phyloP scores from a whole-genome alignment of 441 rosid genomes.

The Syzygium syzygioides region DNA sequence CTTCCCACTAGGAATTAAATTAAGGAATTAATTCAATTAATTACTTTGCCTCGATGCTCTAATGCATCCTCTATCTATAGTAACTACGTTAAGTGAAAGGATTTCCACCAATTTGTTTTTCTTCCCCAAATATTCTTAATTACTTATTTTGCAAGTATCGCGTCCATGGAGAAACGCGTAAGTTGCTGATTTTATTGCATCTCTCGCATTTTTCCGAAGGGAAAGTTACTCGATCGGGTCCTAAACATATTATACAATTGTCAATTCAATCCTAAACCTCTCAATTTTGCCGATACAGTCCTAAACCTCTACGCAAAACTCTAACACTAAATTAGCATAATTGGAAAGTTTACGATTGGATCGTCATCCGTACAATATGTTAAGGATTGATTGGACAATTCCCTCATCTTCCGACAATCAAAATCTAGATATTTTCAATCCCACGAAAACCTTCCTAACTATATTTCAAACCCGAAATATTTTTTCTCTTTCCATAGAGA shows the following conservation, averaged over 20 bases:
- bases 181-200: neutral
- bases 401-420: neutral
- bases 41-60: neutral
- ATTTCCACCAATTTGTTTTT: neutral
- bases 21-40: neutral
- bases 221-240: neutral
- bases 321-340: neutral
- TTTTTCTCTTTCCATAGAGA: too few species aligned
- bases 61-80: neutral
- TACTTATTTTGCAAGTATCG: neutral
- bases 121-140: neutral
- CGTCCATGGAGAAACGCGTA: neutral
- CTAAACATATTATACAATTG: neutral
- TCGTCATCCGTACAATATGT: accelerated
- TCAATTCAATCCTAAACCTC: neutral
- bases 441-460: neutral
- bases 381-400: neutral
- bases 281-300: neutral
- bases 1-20: neutral
- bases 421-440: neutral
- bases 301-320: neutral
- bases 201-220: neutral
- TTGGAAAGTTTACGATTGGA: too few species aligned
- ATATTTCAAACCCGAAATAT: too few species aligned
- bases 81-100: neutral